A percentile compares a stretch with the other conserved stretches of the same genome.
Conservation (phyloP, 78 protist genomes). For the Tieghemostelium lacteum region DNA sequence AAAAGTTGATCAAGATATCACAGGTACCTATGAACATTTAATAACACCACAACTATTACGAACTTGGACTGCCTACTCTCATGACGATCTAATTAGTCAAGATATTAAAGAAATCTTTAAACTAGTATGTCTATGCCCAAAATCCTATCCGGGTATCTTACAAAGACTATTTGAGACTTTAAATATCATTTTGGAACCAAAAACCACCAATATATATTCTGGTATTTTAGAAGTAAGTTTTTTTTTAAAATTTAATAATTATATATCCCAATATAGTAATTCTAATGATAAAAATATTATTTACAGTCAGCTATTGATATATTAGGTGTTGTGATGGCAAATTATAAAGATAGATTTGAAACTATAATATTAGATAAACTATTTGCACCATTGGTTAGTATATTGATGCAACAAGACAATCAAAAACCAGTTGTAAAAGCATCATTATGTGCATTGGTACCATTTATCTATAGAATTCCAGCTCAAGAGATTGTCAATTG, state of each 20-base stretch:
- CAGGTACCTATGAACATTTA: constrained; percentile 25
- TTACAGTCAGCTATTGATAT: constrained; percentile 6
- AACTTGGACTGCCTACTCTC: constrained; percentile 15
- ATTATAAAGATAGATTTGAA: background rate
- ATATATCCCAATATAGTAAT: too few relatives aligned
- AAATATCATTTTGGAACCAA: background rate
- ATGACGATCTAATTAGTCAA: constrained; percentile 6
- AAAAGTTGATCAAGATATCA: constrained; percentile 18
- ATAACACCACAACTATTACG: constrained; percentile 1
- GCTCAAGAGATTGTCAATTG: background rate
- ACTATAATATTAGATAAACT: background rate
- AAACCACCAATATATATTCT: background rate
- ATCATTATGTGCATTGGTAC: background rate
- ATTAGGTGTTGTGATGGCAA: background rate
- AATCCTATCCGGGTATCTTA: constrained; percentile 34
- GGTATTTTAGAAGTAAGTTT: constrained; percentile 2
- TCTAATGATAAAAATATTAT: too few relatives aligned
- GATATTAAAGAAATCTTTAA: constrained; percentile 23
- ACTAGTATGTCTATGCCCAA: constrained; percentile 8
- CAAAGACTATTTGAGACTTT: constrained; percentile 26
- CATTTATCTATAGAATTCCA: constrained; percentile 13
- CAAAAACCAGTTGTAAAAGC: constrained; percentile 3
- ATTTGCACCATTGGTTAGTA: constrained; percentile 18
- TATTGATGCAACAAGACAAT: background rate
- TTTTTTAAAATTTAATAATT: too few relatives aligned